Evolutionary conservation across 306 rosid species (phyloP), one percentile per base, ranked within the genome.

Genomic region (Potentilla sterilis): DNA sequence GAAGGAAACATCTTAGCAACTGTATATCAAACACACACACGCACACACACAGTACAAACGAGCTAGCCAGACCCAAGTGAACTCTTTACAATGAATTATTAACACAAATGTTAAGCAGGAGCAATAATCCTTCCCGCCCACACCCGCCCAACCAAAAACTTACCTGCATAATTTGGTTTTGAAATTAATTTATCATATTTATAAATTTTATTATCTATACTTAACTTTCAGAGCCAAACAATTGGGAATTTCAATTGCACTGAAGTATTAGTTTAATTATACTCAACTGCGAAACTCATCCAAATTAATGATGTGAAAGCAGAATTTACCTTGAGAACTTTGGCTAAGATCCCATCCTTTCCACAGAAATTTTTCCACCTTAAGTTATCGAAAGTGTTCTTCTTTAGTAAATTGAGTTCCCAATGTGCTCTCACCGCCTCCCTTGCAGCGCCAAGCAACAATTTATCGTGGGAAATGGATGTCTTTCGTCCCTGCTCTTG

Each of bases 381-480:
- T 69, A 96, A 86, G 88, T 92, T 96, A 82, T 86, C 90, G 28
- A 57, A 62, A 59, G 92, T 89, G 80, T 92, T 89, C 41, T 90
- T 95, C 88, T 82, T 95, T 70, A 88, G 91, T 77, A 95, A 85
- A 85, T 89, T 86, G 74, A 95, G 88, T 76, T 96, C 98, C 99
- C 99, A 96, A 67, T 87, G 93, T n/a, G 99, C 97, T 86, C 88
- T 88, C 43, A 96, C 98, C 5, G 99, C 99, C 82, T 92, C 99
- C 83, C 98, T 89, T 21, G 99, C 96, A 28, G 99, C 99, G 58
- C 99, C 99, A 85, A 96, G 97, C 86, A 96, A 83, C 68, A 96
- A 82, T 81, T 89, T 96, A 80, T 96, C 99, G 40, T 96, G 99
- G 63, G 99, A 96, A 92, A 96, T 81, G 65, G 99, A 92, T 80